Evolutionary conservation across 305 asterid genomes (phyloP).

Genomic region (Rubia peregrina): DNA sequence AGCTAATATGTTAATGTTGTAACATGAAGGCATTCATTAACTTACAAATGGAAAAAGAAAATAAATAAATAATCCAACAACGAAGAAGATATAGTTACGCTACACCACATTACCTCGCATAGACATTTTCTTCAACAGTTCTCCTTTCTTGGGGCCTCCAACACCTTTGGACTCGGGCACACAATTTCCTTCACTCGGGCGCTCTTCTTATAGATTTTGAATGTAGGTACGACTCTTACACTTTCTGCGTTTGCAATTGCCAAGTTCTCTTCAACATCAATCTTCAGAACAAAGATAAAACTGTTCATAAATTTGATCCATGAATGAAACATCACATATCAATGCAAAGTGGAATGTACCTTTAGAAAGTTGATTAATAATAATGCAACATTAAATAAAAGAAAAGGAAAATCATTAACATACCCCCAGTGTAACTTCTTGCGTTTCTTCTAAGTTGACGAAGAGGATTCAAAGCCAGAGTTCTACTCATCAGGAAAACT

Average conservation of each 20-base stretch:
- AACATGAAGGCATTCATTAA: no score
- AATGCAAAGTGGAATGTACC: slow-evolving; percentile 40
- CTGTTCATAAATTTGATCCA: no score
- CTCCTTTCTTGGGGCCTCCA: no score
- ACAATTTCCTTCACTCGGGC: slow-evolving; percentile 73
- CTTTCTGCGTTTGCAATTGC: slow-evolving; percentile 54
- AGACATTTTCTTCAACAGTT: no score
- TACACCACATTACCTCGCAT: no score
- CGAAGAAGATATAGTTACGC: no score
- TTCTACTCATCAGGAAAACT: slow-evolving; percentile 20
- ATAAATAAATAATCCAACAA: no score
- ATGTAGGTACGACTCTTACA: slow-evolving; percentile 59
- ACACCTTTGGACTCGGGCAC: slow-evolving; percentile 63
- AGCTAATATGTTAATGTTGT: no score
- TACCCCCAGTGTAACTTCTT: slow-evolving; percentile 88
- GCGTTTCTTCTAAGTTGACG: slow-evolving; percentile 24
- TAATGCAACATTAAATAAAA: neutral
- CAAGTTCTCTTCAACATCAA: slow-evolving; percentile 57
- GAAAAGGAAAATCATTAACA: neutral
- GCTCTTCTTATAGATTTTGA: slow-evolving; percentile 73
- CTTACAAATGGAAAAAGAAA: no score
- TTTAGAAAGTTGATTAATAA: slow-evolving; percentile 45
- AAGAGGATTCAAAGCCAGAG: slow-evolving; percentile 10
- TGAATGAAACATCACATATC: neutral
- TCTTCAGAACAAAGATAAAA: slow-evolving; percentile 33